These are phyloP conservation scores for Fraxinus sp. DNA, from an alignment of 305 asterid genomes.

Conservation along the genomic window DNA sequence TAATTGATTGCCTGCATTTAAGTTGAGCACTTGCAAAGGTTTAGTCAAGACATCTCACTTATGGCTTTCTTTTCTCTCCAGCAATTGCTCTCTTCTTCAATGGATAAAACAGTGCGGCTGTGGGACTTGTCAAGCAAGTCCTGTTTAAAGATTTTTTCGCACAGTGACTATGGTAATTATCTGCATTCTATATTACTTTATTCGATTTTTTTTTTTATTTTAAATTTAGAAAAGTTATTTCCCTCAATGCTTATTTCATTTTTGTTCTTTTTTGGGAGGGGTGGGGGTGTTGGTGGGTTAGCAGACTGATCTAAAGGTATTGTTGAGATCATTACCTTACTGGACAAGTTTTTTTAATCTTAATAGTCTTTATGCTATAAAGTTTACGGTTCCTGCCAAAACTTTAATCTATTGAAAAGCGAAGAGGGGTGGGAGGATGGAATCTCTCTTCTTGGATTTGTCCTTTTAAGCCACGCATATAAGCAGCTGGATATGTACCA, in stretches of 20 bases:
- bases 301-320: neutral
- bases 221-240: neutral
- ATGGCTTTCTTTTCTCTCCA: neutral
- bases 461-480: conserved; percentile 3
- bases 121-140: conserved; percentile 18
- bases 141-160: neutral
- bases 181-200: neutral
- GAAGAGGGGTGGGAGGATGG: neutral
- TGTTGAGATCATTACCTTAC: neutral
- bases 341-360: neutral
- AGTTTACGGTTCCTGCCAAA: neutral
- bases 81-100: conserved; percentile 1
- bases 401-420: neutral
- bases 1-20: neutral
- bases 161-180: conserved; percentile 26
- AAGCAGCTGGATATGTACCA: conserved; percentile 2
- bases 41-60: neutral
- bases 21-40: neutral
- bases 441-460: conserved; percentile 1
- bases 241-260: neutral
- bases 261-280: neutral
- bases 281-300: neutral
- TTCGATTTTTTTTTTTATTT: neutral
- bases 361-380: neutral
- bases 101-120: neutral